These are phyloP conservation scores for Candida michaelii DNA, from an alignment of 805 yeast species.

Conservation along the genomic window DNA sequence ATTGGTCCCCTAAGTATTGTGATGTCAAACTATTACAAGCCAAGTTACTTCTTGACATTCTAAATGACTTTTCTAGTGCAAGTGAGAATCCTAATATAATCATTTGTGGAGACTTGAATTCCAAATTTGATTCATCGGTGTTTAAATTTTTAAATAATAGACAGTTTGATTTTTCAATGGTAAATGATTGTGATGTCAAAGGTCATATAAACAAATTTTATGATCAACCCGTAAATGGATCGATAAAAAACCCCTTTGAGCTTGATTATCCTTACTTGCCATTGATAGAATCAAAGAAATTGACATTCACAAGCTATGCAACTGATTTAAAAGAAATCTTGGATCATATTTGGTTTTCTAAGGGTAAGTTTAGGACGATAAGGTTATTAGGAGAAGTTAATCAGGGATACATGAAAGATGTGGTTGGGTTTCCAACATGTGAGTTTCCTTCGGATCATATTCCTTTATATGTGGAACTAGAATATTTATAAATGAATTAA, in stretches of 20 bases:
- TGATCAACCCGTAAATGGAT: slow-evolving; percentile 84
- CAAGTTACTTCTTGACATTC: slow-evolving; percentile 83
- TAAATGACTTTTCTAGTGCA: slow-evolving; percentile 56
- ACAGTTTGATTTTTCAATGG: background rate
- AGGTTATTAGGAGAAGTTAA: slow-evolving; percentile 86
- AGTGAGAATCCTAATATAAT: slow-evolving; percentile 67
- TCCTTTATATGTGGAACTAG: slow-evolving; percentile 45
- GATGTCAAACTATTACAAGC: slow-evolving; percentile 95
- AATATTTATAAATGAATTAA: background rate
- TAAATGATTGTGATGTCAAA: slow-evolving; percentile 3
- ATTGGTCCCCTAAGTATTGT: slow-evolving; percentile 95
- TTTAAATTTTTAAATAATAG: slow-evolving; percentile 61
- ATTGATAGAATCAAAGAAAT: slow-evolving; percentile 51
- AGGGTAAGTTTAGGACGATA: slow-evolving; percentile 73
- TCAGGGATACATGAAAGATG: slow-evolving; percentile 64
- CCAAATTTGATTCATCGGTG: slow-evolving; percentile 88
- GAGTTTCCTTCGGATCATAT: slow-evolving; percentile 95
- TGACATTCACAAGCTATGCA: slow-evolving; percentile 90
- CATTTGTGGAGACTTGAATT: slow-evolving; percentile 94
- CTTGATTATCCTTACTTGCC: slow-evolving; percentile 71
- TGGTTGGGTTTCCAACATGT: slow-evolving; percentile 88
- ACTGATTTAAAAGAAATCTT: slow-evolving; percentile 90
- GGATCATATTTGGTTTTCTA: slow-evolving; percentile 93
- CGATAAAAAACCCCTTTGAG: slow-evolving; percentile 75
- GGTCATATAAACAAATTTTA: slow-evolving; percentile 33